Evolutionary conservation across 225 moss, liverwort and hornwort genomes (phyloP), one percentile per base, ranked within the genome.

Genomic region (Sphagnum contortum): DNA sequence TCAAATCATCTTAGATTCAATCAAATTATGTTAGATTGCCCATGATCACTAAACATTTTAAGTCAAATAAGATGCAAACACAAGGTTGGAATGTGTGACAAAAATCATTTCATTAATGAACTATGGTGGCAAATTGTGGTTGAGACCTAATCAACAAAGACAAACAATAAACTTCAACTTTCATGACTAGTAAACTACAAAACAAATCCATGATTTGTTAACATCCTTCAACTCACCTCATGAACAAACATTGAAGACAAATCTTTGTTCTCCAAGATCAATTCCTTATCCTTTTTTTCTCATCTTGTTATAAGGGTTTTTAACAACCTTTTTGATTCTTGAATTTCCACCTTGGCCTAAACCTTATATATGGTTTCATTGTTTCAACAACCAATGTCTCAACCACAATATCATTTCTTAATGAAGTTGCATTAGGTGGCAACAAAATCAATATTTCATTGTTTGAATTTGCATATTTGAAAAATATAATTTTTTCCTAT

Each of bases 401-500:
- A 53, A 67, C 66, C 45, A 79, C 75, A 71, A 47, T 61, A 65
- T 83, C 87, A 60, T 76, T 77, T 29, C 77, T 76, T 44, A 83
- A 82, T 53, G 87, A 87, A 48, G 67, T 47, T 49, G 75, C 83
- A 14, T 64, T 59, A 60, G 77, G 69, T 14, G 68, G 71, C 61
- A 75, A 70, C 12, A 64, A 52, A n/a, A 11, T 13, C 4, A 48
- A 65, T 45, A 66, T 80, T 48, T 75, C 78, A 45, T 68, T 71
- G 2, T 75, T 83, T n/a, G 71, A 65, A 55, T 59, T 64, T 12
- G 74, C 68, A 64, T 86, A 82, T 60, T 82, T 82, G 51, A 86
- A 79, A 62, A 86, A 80, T 29, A 67, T 79, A 86, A 14, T 82
- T 82, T 70, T 86, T 82, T 72, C 87, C 87, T 76, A 77, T 83